Conservation (phyloP, 2,329 filamentous ascomycete species). For the Ploettnerulaceae sp. region DNA sequence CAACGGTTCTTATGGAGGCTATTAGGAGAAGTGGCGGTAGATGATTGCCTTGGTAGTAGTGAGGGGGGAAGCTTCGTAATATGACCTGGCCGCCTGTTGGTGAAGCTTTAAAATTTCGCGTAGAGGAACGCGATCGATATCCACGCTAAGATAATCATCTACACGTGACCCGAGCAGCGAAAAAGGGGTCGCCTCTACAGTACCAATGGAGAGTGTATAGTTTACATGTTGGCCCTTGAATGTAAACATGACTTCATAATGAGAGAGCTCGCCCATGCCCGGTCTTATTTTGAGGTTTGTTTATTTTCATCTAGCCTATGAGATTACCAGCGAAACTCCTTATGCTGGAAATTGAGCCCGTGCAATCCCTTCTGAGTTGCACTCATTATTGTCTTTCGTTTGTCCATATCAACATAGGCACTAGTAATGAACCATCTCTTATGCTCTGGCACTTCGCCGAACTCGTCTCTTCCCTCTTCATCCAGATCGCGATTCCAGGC, state of each 20-base stretch:
- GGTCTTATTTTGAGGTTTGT: too few species aligned
- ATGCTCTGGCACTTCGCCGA: conserved; percentile 11
- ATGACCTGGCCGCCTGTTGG: conserved; percentile 3
- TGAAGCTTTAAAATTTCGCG: conserved; percentile 18
- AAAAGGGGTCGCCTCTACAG: too few species aligned
- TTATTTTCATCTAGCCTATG: too few species aligned
- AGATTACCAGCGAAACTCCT: conserved; percentile 21
- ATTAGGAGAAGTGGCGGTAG: background rate
- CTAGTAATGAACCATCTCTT: conserved; percentile 8
- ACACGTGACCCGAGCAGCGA: conserved; percentile 3
- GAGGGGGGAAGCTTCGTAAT: conserved; percentile 7
- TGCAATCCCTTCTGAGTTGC: conserved; percentile 2
- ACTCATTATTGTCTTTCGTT: conserved; percentile 2
- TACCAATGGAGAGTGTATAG: background rate
- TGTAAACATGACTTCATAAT: too few species aligned
- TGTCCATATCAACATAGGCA: conserved; percentile 9
- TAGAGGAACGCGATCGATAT: conserved; percentile 8
- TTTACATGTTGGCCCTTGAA: background rate
- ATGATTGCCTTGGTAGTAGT: background rate
- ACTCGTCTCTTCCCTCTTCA: conserved; percentile 10
- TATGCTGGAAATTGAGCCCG: conserved; percentile 1
- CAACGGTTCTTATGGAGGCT: background rate
- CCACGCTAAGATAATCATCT: conserved; percentile 6
- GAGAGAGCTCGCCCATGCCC: too few species aligned
- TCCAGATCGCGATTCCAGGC: conserved; percentile 9